These are phyloP conservation scores for Ceratobasidium sp. DNA, from an alignment of 1,284 basidiomycete genomes.

Conservation along the genomic window DNA sequence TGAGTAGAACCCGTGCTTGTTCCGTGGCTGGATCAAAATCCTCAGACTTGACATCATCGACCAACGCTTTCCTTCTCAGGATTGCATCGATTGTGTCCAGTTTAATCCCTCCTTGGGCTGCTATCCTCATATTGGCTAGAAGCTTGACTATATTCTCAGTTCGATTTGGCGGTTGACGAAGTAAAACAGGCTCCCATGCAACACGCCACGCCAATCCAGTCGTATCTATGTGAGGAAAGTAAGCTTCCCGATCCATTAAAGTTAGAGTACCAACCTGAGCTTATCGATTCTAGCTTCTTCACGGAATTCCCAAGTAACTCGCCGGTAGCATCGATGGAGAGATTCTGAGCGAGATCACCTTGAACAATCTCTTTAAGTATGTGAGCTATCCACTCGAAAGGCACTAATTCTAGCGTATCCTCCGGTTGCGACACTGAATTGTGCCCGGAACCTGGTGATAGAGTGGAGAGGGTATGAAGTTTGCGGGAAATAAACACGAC, in stretches of 20 bases:
- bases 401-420: conserved; percentile 8
- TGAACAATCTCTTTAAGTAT: conserved; percentile 60
- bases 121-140: background rate
- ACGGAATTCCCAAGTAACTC: conserved; percentile 56
- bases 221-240: background rate
- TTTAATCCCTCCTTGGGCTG: background rate
- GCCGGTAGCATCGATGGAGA: conserved; percentile 59
- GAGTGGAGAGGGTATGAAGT: conserved; percentile 46
- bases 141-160: background rate
- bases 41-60: background rate
- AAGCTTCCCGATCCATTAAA: background rate
- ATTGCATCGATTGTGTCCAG: background rate
- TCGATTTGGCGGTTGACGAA: background rate
- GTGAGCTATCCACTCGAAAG: conserved; percentile 50
- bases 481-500: conserved; percentile 62
- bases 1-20: conserved; percentile 8
- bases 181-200: conserved; percentile 3
- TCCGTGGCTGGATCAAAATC: background rate
- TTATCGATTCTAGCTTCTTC: conserved; percentile 53
- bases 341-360: conserved; percentile 55
- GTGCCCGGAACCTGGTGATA: conserved; percentile 41
- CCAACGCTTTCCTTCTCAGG: background rate
- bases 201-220: background rate
- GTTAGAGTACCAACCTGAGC: conserved; percentile 52
- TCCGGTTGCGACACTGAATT: background rate